Evolutionary conservation across 192 early-diverging fungal genomes (phyloP), one percentile per base, ranked within the genome.

Genomic region (Coemansia sp.): DNA sequence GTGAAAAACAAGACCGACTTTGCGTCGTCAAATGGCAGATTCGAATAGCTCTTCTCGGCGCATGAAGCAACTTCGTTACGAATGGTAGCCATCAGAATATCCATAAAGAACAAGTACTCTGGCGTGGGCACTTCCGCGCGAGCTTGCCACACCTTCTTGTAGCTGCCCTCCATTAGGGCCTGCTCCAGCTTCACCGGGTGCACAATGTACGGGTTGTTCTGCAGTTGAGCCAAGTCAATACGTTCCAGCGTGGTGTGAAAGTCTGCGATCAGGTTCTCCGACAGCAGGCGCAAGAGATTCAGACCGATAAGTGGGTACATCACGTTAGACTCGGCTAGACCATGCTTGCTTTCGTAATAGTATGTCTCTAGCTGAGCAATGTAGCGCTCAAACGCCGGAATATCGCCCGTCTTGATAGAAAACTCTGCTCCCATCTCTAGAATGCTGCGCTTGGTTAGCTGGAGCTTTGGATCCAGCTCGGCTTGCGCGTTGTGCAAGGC

Each of bases 171-270:
- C 96, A 98, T 99, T 74, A 99, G 81, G 52, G 91, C 93, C 85
- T 97, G 97, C 82, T 99, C 97, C 64, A 99, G 86, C 80, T 94
- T 89, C 55, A 99, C 86, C 2, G 97, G 94, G 72, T 97, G 95
- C 65, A 92, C 91, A 75, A 99, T 95, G 65, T 90, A 95, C 38
- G 89, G 75, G 79, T 95, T 97, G 68, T 75, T 84, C 47, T 88
- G 86, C 16, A 97, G 79, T 76, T 94, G 91, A 34, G 92, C 87
- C 18, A 91, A 87, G 57, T 94, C 93, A 67, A 99, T 93, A 65
- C 87, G 87, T 67, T 99, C 97, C 38, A 99, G 86, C 71, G 95
- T 90, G n/a, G 95, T 95, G 81, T 99, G 97, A 81, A 99, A 99
- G 73, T 99, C 97, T n/a, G 96, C 92, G 69, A 99, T 90, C 29